phyloP scores from a whole-genome alignment of 202 grass and related monocot species.

The Musa balbisiana region DNA sequence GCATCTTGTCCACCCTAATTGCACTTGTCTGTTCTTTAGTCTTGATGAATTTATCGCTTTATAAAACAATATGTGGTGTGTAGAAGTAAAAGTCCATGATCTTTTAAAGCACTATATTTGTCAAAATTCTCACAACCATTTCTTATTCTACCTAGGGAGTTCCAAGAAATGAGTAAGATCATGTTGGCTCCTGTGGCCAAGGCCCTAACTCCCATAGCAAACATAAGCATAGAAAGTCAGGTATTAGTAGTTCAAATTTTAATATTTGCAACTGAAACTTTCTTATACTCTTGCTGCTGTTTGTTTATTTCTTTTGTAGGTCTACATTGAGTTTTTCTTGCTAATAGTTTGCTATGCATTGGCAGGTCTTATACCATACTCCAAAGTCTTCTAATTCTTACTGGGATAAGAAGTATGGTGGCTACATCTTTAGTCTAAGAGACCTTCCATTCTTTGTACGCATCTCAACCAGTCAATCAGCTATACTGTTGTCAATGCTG shows the following conservation, averaged over 20 bases:
- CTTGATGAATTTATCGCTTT: too few species aligned
- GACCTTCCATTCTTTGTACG: conserved; percentile 99
- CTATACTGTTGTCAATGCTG: neutral
- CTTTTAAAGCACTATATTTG: neutral
- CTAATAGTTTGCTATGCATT: conserved; percentile 20
- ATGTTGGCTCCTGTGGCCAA: conserved; percentile 61
- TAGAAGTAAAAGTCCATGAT: neutral
- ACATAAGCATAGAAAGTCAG: conserved; percentile 93
- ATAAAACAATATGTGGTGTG: too few species aligned
- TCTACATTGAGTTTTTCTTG: conserved; percentile 1
- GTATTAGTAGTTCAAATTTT: conserved; percentile 20
- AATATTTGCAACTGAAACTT: neutral
- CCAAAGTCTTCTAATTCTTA: conserved; percentile 72
- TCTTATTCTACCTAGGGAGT: conserved; percentile 49
- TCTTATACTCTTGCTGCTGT: neutral
- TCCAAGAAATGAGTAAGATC: conserved; percentile 57
- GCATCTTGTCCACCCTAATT: too few species aligned
- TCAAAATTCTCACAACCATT: neutral
- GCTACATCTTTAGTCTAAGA: conserved; percentile 50
- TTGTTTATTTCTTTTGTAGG: conserved; percentile 22
- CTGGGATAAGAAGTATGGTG: conserved; percentile 58
- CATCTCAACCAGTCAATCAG: conserved; percentile 16
- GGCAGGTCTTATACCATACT: conserved; percentile 84
- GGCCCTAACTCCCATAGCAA: conserved; percentile 64
- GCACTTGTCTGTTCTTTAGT: too few species aligned